These are phyloP conservation scores for Pseudonectria buxi DNA, from an alignment of 2,329 filamentous ascomycete genomes.

Conservation along the genomic window DNA sequence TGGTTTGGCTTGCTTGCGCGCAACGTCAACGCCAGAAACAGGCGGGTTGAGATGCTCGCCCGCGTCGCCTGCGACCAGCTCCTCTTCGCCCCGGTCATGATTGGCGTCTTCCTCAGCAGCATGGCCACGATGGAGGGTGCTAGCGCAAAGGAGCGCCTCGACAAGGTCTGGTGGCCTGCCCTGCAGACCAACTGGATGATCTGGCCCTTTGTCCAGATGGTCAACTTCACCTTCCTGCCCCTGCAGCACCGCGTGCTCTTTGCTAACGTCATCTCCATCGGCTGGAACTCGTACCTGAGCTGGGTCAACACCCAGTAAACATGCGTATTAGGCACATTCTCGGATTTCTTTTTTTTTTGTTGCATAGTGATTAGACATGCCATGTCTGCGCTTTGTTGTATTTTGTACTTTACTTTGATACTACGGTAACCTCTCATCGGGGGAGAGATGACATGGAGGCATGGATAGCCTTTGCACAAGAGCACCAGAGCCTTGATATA, in stretches of 20 bases:
- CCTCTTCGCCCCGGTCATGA: slow-evolving; percentile 76
- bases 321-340: background rate
- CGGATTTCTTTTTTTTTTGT: too few relatives aligned
- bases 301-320: slow-evolving; percentile 46
- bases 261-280: slow-evolving; percentile 71
- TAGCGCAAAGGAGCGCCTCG: slow-evolving; percentile 57
- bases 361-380: too few relatives aligned
- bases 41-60: slow-evolving; percentile 64
- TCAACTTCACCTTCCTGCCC: slow-evolving; percentile 84
- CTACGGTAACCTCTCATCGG: too few relatives aligned
- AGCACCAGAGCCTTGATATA: too few relatives aligned
- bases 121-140: slow-evolving; percentile 78
- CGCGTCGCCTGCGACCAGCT: slow-evolving; percentile 77
- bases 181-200: slow-evolving; percentile 80
- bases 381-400: too few relatives aligned
- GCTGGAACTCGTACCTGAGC: slow-evolving; percentile 61
- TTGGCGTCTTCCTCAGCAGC: slow-evolving; percentile 71
- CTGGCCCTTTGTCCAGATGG: slow-evolving; percentile 78
- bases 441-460: too few relatives aligned
- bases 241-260: slow-evolving; percentile 77
- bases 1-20: slow-evolving; percentile 80
- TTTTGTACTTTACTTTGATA: too few relatives aligned
- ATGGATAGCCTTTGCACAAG: too few relatives aligned
- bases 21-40: slow-evolving; percentile 56
- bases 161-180: slow-evolving; percentile 62